Conservation (phyloP, 192 early-diverging fungal genomes). For the Kappamyces sp. region DNA sequence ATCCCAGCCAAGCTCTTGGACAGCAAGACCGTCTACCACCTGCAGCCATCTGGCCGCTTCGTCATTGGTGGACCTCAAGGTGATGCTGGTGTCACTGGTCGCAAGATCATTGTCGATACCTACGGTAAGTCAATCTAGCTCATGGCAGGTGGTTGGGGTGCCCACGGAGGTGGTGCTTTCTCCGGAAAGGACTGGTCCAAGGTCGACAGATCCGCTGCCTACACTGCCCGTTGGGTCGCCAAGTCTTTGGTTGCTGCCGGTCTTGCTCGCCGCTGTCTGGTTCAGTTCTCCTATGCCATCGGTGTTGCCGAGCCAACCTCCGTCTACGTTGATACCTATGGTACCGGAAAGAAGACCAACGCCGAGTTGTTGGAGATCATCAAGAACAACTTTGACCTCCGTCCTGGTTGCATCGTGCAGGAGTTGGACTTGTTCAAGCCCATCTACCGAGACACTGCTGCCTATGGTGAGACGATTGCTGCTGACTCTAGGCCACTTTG, state of each 20-base stretch:
- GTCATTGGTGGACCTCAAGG: conserved; percentile 99
- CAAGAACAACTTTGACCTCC: conserved; percentile 98
- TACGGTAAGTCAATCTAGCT: conserved; percentile 42
- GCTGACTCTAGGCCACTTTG: conserved; percentile 38
- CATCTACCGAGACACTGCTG: conserved; percentile 92
- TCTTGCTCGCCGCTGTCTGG: conserved; percentile 84
- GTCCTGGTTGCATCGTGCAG: conserved; percentile 96
- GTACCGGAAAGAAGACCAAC: conserved; percentile 85
- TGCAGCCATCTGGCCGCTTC: conserved; percentile 98
- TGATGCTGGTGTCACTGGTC: conserved; percentile 98
- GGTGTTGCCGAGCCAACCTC: conserved; percentile 97
- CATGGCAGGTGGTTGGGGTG: conserved; percentile 68
- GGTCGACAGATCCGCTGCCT: conserved; percentile 98
- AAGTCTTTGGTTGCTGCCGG: conserved; percentile 93
- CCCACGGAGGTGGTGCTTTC: conserved; percentile 98
- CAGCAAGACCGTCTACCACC: conserved; percentile 86
- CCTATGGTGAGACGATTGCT: conserved; percentile 79
- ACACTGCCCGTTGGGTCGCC: conserved; percentile 96
- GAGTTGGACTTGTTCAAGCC: conserved; percentile 98
- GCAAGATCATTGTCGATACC: conserved; percentile 89
- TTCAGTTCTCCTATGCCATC: conserved; percentile 98
- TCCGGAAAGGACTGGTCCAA: conserved; percentile 99
- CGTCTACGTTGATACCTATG: conserved; percentile 93
- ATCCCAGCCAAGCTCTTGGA: conserved; percentile 87
- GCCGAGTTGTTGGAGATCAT: conserved; percentile 87